These are phyloP conservation scores for Spiromastix sp. DNA, from an alignment of 2,329 filamentous ascomycete genomes.

Conservation along the genomic window DNA sequence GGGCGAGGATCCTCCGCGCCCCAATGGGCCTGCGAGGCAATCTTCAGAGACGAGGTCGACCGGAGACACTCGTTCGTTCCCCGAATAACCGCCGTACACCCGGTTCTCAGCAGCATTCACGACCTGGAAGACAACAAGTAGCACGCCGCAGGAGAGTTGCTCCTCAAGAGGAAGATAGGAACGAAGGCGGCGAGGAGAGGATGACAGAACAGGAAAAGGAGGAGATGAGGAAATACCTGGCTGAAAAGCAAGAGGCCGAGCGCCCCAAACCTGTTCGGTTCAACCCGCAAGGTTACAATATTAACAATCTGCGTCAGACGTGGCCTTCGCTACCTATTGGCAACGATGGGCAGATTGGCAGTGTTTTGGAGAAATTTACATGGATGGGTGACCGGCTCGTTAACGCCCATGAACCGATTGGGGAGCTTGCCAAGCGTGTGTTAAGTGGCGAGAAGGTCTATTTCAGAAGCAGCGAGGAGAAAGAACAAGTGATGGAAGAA, in stretches of 20 bases:
- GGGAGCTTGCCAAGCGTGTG: constrained; percentile 27
- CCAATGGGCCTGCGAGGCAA: constrained; percentile 13
- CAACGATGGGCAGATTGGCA: constrained; percentile 15
- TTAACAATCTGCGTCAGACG: constrained; percentile 24
- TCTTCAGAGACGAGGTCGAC: background rate
- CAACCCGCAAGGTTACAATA: constrained; percentile 22
- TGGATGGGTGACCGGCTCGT: constrained; percentile 24
- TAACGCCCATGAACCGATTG: constrained; percentile 24
- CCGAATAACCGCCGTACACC: background rate
- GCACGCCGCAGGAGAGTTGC: constrained; percentile 7
- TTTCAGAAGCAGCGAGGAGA: constrained; percentile 29
- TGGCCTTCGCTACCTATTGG: constrained; percentile 30
- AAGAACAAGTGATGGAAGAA: constrained; percentile 23
- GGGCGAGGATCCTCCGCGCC: constrained; percentile 22
- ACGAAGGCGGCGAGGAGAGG: constrained; percentile 14
- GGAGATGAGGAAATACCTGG: constrained; percentile 20
- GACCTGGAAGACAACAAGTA: constrained; percentile 6
- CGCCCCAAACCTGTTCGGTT: constrained; percentile 25
- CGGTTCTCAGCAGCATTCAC: background rate
- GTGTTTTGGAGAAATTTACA: constrained; percentile 25
- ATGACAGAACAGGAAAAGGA: constrained; percentile 15
- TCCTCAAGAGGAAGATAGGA: constrained; percentile 12
- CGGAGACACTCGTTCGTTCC: background rate
- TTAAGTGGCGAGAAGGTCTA: constrained; percentile 27
- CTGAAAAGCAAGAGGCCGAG: constrained; percentile 20